Conservation (phyloP, 2,329 filamentous ascomycete species). For the Fusarium austroafricanum region DNA sequence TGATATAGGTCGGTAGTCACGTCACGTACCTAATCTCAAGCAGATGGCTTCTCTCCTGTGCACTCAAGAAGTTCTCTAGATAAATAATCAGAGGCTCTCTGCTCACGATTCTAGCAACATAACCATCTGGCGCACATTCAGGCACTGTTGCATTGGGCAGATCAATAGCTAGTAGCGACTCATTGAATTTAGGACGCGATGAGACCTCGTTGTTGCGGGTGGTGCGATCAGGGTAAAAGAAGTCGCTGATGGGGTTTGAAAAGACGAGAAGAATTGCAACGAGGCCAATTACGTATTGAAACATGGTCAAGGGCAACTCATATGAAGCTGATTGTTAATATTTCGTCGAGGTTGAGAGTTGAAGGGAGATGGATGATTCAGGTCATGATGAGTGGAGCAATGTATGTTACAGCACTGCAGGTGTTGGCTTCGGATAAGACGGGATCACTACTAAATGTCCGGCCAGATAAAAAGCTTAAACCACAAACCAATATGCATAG, state of each 20-base stretch:
- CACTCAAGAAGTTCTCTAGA: constrained; percentile 62
- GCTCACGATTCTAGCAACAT: constrained; percentile 61
- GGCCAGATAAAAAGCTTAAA: neutral
- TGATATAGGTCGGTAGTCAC: neutral
- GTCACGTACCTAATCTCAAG: constrained; percentile 61
- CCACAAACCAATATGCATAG: neutral
- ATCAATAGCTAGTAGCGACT: constrained; percentile 64
- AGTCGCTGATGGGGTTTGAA: constrained; percentile 56
- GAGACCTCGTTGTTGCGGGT: constrained; percentile 39
- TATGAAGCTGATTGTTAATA: neutral
- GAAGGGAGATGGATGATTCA: neutral
- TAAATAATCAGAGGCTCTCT: constrained; percentile 65
- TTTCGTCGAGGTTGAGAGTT: neutral
- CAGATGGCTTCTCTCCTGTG: constrained; percentile 59
- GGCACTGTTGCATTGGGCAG: constrained; percentile 50
- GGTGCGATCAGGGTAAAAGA: constrained; percentile 48
- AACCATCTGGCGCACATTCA: constrained; percentile 56
- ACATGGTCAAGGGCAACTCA: constrained; percentile 49
- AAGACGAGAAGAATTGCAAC: constrained; percentile 58
- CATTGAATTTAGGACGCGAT: constrained; percentile 60
- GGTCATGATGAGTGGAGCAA: constrained; percentile 29
- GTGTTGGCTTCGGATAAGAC: constrained; percentile 29
- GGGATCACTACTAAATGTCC: neutral
- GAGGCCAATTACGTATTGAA: constrained; percentile 58
- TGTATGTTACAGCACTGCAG: constrained; percentile 6